Conservation (phyloP, 352 stramenopile species). For the Globisporangium radiosum region DNA sequence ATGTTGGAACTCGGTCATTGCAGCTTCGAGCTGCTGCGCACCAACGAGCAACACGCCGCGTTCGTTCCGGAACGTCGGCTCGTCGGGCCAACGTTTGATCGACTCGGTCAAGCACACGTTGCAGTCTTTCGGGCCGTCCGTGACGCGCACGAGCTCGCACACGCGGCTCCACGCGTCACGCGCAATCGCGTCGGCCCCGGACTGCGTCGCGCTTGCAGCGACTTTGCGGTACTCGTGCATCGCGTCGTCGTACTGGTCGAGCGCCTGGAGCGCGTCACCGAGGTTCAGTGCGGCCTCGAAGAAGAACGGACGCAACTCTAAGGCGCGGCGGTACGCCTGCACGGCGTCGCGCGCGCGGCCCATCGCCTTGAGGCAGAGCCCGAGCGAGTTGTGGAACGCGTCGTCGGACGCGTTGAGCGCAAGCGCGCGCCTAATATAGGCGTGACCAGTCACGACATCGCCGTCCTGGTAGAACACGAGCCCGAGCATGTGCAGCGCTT, state of each 20-base stretch:
- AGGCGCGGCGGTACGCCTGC: constrained; percentile 32
- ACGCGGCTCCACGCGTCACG: constrained; percentile 31
- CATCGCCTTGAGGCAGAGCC: constrained; percentile 37
- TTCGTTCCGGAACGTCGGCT: constrained; percentile 51
- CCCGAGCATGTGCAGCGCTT: constrained; percentile 46
- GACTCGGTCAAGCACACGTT: constrained; percentile 50
- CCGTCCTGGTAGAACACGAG: constrained; percentile 41
- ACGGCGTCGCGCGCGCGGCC: constrained; percentile 36
- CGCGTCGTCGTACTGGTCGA: constrained; percentile 50
- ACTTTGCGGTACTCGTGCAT: constrained; percentile 49
- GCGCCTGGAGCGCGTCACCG: constrained; percentile 32
- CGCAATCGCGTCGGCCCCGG: constrained; percentile 18
- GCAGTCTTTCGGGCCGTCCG: constrained; percentile 35
- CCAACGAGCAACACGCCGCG: constrained; percentile 46
- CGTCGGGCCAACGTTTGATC: constrained; percentile 39
- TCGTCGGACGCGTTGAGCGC: constrained; percentile 34
- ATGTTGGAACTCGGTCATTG: constrained; percentile 45
- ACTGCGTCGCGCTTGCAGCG: constrained; percentile 11
- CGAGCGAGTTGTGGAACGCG: constrained; percentile 49
- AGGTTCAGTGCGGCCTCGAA: constrained; percentile 44
- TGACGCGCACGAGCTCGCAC: constrained; percentile 48
- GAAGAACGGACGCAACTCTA: constrained; percentile 43
- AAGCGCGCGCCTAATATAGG: constrained; percentile 36
- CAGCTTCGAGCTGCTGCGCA: constrained; percentile 47
- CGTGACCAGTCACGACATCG: constrained; percentile 18